Conservation (phyloP, 495 filamentous ascomycete species). For the Penicillium diatomitis region DNA sequence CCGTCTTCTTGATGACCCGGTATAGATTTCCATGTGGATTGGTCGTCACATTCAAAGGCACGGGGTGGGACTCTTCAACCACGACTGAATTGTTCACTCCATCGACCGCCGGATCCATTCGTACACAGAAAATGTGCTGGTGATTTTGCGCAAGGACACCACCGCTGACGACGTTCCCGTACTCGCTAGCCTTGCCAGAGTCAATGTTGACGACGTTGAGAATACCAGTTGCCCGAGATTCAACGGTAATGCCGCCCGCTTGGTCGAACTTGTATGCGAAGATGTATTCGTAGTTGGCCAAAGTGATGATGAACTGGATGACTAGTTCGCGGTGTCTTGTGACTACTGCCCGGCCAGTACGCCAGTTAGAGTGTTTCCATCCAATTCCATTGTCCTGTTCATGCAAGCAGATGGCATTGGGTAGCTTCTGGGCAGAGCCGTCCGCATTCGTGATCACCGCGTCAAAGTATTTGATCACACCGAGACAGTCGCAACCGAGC, state of each 20-base stretch:
- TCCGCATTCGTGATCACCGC: conserved; percentile 46
- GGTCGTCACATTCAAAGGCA: conserved; percentile 57
- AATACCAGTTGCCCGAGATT: conserved; percentile 81
- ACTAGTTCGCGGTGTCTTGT: conserved; percentile 53
- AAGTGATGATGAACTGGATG: conserved; percentile 69
- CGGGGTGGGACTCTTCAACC: conserved; percentile 63
- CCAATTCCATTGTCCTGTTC: conserved; percentile 64
- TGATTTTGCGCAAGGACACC: conserved; percentile 77
- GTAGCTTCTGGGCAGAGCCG: conserved; percentile 44
- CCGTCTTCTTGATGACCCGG: conserved; percentile 48
- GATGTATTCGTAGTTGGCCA: conserved; percentile 83
- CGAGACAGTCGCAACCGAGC: conserved; percentile 62
- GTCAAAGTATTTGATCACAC: conserved; percentile 59
- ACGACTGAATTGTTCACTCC: conserved; percentile 63
- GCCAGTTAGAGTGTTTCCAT: conserved; percentile 68
- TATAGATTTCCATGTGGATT: conserved; percentile 86
- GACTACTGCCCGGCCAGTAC: conserved; percentile 55
- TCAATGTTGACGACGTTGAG: conserved; percentile 83
- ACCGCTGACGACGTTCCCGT: conserved; percentile 80
- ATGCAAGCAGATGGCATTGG: conserved; percentile 61
- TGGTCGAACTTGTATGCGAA: conserved; percentile 85
- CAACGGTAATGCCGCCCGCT: conserved; percentile 70
- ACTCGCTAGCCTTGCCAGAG: conserved; percentile 45
- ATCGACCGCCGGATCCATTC: conserved; percentile 77
- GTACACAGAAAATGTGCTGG: conserved; percentile 88